phyloP scores from a whole-genome alignment of 176 grass and related monocot species.

The Puccinellia tenuiflora region DNA sequence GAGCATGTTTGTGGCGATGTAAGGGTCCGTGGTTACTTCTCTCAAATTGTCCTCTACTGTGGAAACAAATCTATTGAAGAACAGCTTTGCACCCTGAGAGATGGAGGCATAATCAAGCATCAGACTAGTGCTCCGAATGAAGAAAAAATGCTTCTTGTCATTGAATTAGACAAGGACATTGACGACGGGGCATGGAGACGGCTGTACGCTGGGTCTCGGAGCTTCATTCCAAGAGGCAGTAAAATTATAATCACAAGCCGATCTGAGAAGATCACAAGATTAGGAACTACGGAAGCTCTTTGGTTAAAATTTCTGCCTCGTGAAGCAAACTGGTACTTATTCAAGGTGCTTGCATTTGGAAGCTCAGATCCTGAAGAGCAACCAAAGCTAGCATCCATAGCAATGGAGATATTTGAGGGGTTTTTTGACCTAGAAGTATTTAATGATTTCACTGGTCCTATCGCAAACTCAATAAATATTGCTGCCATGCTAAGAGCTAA shows the following conservation, averaged over 20 bases:
- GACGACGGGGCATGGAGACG: neutral
- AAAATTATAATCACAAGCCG: conserved; percentile 8
- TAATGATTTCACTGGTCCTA: neutral
- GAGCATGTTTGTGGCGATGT: neutral
- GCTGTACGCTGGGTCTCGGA: neutral
- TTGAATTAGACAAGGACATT: neutral
- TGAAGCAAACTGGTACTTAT: conserved; percentile 8
- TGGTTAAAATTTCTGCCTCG: neutral
- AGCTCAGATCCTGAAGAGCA: neutral
- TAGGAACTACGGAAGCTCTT: neutral
- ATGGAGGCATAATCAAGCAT: neutral
- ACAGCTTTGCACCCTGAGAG: neutral
- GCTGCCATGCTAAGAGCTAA: neutral
- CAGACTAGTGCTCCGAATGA: neutral
- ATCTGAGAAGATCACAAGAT: neutral
- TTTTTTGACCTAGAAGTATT: neutral
- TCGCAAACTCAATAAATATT: neutral
- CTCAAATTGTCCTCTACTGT: neutral
- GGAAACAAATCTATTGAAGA: neutral
- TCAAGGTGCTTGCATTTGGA: conserved; percentile 21
- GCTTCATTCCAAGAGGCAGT: neutral
- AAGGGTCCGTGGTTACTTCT: neutral
- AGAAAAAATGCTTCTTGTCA: conserved; percentile 1
- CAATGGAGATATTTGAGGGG: neutral
- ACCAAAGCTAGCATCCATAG: neutral